Percentiles rank a stretch among this genome's conserved stretches.
Conservation (phyloP, 2,329 filamentous ascomycete species). For the Dactylellina parvicollis region DNA sequence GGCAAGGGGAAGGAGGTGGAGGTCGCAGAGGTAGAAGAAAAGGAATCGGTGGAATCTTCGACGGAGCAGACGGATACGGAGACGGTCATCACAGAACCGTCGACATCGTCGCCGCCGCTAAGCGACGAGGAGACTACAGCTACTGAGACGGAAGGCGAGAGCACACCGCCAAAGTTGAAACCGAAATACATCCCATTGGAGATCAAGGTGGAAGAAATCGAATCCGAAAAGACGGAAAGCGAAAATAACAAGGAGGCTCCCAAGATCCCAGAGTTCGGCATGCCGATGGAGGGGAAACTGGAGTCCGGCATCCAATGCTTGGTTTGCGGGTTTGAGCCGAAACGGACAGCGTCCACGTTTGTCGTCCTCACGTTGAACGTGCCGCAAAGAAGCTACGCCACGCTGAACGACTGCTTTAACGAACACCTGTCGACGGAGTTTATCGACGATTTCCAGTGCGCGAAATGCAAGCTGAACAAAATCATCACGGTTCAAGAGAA, state of each 20-base stretch:
- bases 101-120: constrained; percentile 14
- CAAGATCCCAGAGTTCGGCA: constrained; percentile 68
- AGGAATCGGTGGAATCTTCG: constrained; percentile 12
- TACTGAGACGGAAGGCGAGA: constrained; percentile 19
- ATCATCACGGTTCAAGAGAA: constrained; percentile 73
- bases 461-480: constrained; percentile 86
- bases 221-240: constrained; percentile 2
- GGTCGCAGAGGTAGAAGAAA: not conserved
- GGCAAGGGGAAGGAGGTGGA: not conserved
- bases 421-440: constrained; percentile 93
- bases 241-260: constrained; percentile 12
- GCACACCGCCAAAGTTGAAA: constrained; percentile 7
- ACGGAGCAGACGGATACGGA: constrained; percentile 19
- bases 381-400: constrained; percentile 81
- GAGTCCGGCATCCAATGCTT: constrained; percentile 96
- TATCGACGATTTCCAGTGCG: constrained; percentile 97
- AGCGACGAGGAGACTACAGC: constrained; percentile 24
- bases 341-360: constrained; percentile 82
- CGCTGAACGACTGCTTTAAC: constrained; percentile 88
- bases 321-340: constrained; percentile 88
- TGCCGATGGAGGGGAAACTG: constrained; percentile 89
- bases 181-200: constrained; percentile 44
- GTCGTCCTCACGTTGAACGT: constrained; percentile 93
- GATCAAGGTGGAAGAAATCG: constrained; percentile 26
- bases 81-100: constrained; percentile 13